Base-by-base conservation (phyloP, 129 eudicot genomes). In the Dittrichia graveolens region DNA sequence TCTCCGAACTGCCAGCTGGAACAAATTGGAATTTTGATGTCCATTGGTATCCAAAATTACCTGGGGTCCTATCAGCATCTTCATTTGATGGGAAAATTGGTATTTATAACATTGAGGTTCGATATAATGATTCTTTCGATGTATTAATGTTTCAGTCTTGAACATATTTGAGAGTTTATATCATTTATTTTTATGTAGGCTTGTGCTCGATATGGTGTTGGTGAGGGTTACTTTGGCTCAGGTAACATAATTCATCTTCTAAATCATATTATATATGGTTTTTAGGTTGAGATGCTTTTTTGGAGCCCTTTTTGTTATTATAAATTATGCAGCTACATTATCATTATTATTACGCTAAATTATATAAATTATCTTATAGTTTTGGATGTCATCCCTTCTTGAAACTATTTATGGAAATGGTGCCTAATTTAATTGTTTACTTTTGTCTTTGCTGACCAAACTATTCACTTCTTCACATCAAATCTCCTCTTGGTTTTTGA, bases 41-140 rank as follows among this genome's bases (percentile, higher is more conserved):
- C 13, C 97, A 91, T 68, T 91, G 97, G 97, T 86, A 91, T 78
- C 81, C 92, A 10, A 88, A 84, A 79, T 75, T 88, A 65, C 97
- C 97, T 18, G 97, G 97, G 67, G 85, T 91, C 53, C 86, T 91
- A 72, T 88, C 95, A 47, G 97, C 97, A 73, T 91, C 97, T 67
- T 91, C 95, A 16, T 91, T 82, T 84, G 92, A 91, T 71, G 97
- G 95, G 54, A 91, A 85, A 76, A 83, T 91, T 65, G 92, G 95
- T 60, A 64, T 91, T 53, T 91, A 91, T 66, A 91, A 91, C 66
- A 88, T 88, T 48, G 97, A 91, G 97, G 97, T 91, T 44, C 18
- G 77, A 14, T 66, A n/a, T 69, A 65, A 53, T 77, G 46, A 61
- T 31, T 46, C 16, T 39, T 45, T 39, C 7, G 13, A 46, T 46